Base-by-base conservation (phyloP, 1,284 basidiomycete species). In the Exobasidium cylindrosporum region DNA sequence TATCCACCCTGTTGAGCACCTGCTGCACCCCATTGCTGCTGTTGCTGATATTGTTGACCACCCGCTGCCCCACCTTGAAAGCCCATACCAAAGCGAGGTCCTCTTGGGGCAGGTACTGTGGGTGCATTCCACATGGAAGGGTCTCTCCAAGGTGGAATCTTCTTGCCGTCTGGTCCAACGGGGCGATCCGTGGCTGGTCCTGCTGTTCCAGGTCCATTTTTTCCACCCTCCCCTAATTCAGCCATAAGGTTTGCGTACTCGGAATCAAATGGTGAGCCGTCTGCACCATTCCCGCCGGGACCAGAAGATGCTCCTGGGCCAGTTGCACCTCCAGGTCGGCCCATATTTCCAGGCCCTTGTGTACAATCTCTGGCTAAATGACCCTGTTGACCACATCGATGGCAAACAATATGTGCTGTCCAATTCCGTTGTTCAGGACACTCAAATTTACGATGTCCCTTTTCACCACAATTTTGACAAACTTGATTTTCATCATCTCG, bases 401-500 rank as follows among this genome's bases (percentile, higher is more conserved):
- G 73, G 60, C 78, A 80, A 21, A 75, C 69, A 53, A 79, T 79
- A 60, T 78, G 70, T 7, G 70, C 69, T 7, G 70, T 76, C 63
- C 73, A 77, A 64, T 77, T 78, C 40, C 73, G 66, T 52, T 79
- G 73, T 57, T 79, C 69, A 1, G 72, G 73, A 62, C 77, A 79
- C 52, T 78, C 77, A 52, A 74, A 79, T 11, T 72, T 64, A 71
- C 80, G 81, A 78, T 81, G 78, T 55, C 91, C 91, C 69, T 92
- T 87, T 66, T 91, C 89, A 79, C 92, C 93, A 83, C 94, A 97
- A 79, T 96, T 97, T 83, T 97, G 94, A 83, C 96, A 97, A 68
- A 97, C 87, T 82, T 99, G 96, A 78, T 97, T 97, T 83, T 99
- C 96, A 81, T 98, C 96, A 79, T 99, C 96, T 73, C 96, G 92